A percentile compares a stretch with the other conserved stretches of the same genome.
Conservation (phyloP, 768 basidiomycete species). For the Rhodotorula paludigena region DNA sequence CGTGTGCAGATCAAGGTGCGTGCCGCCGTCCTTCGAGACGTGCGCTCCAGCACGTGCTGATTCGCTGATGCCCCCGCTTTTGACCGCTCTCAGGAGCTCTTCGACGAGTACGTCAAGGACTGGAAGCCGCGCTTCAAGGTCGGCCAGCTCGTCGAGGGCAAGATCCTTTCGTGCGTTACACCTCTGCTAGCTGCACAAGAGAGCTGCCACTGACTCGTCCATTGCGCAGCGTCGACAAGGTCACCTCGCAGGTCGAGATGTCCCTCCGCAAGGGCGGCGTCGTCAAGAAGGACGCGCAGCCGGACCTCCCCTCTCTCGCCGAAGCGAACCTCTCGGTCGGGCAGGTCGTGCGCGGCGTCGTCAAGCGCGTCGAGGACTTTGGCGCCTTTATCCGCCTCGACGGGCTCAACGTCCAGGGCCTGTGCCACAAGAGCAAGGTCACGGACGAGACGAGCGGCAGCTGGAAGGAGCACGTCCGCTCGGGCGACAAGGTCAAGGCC, state of each 20-base stretch:
- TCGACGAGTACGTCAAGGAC: constrained; percentile 78
- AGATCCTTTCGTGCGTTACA: constrained; percentile 64
- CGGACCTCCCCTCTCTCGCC: constrained; percentile 37
- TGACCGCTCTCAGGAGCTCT: constrained; percentile 27
- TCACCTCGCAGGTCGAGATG: constrained; percentile 80
- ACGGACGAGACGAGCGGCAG: constrained; percentile 79
- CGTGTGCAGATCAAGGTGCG: constrained; percentile 82
- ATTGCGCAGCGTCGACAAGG: constrained; percentile 59
- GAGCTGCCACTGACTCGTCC: background rate
- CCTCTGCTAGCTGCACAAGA: background rate
- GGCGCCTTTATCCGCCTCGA: constrained; percentile 89
- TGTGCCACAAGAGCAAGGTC: constrained; percentile 92
- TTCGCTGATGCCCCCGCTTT: background rate
- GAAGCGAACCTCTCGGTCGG: constrained; percentile 61
- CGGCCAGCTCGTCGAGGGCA: constrained; percentile 80
- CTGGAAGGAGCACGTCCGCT: constrained; percentile 74
- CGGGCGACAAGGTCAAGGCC: constrained; percentile 80
- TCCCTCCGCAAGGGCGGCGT: constrained; percentile 58
- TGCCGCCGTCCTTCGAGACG: background rate
- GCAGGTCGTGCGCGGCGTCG: constrained; percentile 69
- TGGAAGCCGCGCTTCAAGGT: constrained; percentile 78
- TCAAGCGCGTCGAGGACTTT: constrained; percentile 78
- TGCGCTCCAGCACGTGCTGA: background rate
- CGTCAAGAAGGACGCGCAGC: constrained; percentile 43
- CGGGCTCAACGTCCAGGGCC: constrained; percentile 74